These are phyloP conservation scores for Acer yangbiense DNA, from an alignment of 345 rosid genomes.

Conservation along the genomic window DNA sequence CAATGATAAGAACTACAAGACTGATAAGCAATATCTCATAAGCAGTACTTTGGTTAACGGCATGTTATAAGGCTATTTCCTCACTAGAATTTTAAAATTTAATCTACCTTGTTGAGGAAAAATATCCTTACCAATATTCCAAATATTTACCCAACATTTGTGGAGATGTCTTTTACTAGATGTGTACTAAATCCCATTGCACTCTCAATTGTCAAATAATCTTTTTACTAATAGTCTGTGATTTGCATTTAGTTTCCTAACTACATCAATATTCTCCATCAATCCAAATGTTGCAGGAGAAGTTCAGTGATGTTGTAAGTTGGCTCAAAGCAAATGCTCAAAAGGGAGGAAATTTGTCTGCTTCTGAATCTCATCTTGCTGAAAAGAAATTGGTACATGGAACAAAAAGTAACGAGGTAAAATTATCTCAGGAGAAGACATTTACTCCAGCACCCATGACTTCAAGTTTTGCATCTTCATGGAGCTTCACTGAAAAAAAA, in stretches of 20 bases:
- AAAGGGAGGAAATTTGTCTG: slow-evolving; percentile 45
- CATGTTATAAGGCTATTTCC: neutral
- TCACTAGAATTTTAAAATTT: neutral
- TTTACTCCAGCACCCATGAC: slow-evolving; percentile 27
- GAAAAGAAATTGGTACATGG: slow-evolving; percentile 50
- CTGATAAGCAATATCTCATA: neutral
- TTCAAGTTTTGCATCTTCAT: slow-evolving; percentile 27
- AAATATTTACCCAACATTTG: neutral
- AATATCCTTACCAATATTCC: neutral
- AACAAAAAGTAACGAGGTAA: slow-evolving; percentile 41
- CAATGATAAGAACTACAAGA: neutral
- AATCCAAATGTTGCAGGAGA: slow-evolving; percentile 50
- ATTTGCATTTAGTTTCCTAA: slow-evolving; percentile 14
- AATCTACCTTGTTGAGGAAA: slow-evolving; percentile 5
- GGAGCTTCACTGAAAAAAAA: slow-evolving; percentile 45
- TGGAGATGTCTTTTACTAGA: neutral
- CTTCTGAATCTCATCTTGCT: slow-evolving; percentile 37
- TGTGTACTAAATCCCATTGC: neutral
- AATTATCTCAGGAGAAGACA: slow-evolving; percentile 38
- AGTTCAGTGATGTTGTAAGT: slow-evolving; percentile 80
- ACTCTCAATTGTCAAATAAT: neutral
- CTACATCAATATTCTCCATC: neutral
- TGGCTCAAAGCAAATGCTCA: slow-evolving; percentile 78
- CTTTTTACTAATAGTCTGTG: neutral
- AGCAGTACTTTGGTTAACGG: neutral